A percentile compares a stretch with the other conserved stretches of the same genome.
Evolutionary conservation across 768 basidiomycete species (phyloP).

Genomic region (Amanita jacksonii): DNA sequence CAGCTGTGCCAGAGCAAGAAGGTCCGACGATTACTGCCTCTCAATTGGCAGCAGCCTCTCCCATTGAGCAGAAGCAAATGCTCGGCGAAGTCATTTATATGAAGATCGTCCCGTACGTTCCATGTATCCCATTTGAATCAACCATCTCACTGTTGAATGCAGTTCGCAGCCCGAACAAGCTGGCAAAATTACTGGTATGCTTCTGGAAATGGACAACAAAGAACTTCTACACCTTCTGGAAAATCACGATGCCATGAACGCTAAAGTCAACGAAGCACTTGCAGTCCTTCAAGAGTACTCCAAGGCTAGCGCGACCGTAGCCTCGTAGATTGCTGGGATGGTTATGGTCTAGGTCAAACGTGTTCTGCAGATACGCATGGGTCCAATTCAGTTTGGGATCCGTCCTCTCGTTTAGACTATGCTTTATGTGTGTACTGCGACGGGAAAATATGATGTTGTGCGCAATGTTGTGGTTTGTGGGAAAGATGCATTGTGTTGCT

Average conservation of each 20-base stretch:
- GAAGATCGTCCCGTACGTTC: constrained; percentile 69
- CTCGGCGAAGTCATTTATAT: constrained; percentile 95
- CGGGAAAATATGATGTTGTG: constrained; percentile 1
- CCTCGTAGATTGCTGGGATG: constrained; percentile 7
- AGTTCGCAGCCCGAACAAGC: constrained; percentile 87
- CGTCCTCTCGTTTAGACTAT: constrained; percentile 8
- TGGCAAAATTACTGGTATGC: constrained; percentile 98
- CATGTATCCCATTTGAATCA: constrained; percentile 10
- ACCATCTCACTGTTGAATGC: constrained; percentile 8
- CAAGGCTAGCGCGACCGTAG: constrained; percentile 16
- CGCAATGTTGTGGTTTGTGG: no score
- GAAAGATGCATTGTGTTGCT: no score
- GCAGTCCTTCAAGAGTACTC: constrained; percentile 81
- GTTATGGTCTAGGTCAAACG: constrained; percentile 5
- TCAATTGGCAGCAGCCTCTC: constrained; percentile 47
- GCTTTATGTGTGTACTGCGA: constrained; percentile 2
- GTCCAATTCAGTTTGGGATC: constrained; percentile 7
- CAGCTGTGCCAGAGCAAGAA: constrained; percentile 27
- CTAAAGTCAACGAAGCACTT: constrained; percentile 90
- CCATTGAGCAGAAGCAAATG: constrained; percentile 98
- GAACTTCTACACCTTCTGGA: constrained; percentile 90
- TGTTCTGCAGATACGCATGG: constrained; percentile 2
- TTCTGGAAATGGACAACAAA: constrained; percentile 96
- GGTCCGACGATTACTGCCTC: constrained; percentile 36
- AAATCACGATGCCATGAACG: constrained; percentile 66